Evolutionary conservation across 2,329 filamentous ascomycete species (phyloP).

Genomic region (Fusarium cicatricum): DNA sequence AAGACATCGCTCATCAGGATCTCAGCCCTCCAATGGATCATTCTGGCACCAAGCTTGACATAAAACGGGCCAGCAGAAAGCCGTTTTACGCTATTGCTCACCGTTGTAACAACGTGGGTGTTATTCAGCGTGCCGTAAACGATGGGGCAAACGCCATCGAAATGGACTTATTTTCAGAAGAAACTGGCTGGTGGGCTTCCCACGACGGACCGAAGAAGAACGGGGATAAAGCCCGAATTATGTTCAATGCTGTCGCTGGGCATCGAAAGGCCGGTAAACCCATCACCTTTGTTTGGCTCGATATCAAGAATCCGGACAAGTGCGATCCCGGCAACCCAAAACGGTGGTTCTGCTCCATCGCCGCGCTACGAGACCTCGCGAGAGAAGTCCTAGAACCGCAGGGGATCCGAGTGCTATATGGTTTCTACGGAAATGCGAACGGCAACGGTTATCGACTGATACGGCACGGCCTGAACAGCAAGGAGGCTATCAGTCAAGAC

Average conservation of each 20-base stretch:
- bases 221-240: background rate
- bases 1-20: too few species aligned
- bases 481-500: background rate
- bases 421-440: background rate
- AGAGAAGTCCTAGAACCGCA: background rate
- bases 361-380: background rate
- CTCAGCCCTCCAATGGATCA: too few species aligned
- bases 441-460: background rate
- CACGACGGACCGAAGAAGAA: background rate
- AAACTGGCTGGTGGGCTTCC: background rate
- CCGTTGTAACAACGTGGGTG: background rate
- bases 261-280: background rate
- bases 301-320: background rate
- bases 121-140: background rate
- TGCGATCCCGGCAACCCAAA: background rate
- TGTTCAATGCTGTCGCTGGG: background rate
- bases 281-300: background rate
- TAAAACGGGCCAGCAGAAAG: too few species aligned
- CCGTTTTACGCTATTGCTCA: constrained; percentile 2
- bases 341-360: background rate
- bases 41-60: too few species aligned
- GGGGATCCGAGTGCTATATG: background rate
- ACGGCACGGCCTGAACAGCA: background rate
- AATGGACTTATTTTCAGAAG: background rate
- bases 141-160: constrained; percentile 1